Base-by-base conservation (phyloP, 2,329 filamentous ascomycete species). In the Hypoxylon sp. region DNA sequence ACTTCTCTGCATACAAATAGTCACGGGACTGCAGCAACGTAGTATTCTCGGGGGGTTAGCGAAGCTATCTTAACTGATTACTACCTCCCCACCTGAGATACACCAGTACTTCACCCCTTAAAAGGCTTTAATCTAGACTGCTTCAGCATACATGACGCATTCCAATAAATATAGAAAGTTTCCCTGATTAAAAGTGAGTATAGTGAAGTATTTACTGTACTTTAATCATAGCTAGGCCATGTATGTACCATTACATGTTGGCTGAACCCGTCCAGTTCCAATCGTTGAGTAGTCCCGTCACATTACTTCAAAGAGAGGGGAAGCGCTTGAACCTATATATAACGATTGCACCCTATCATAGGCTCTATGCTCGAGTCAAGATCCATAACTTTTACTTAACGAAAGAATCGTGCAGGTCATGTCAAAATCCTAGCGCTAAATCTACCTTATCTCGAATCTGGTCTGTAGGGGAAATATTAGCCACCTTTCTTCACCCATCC, bases 361-460 rank as follows among this genome's bases (percentile, higher is more conserved):
- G 24, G 44, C 44, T 36, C 44, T 44, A 28, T 33, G 18, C 5
- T 33, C n/a, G 4, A 45, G 8, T n/a, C 14, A 28, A 52, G 38
- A 50, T 36, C 26, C 50, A 24, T 16, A 36, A 18, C 45, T 50
- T 45, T 53, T 56, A 18, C 46, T 5, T 20, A 44, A 54, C n/a
- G 42, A 36, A 33, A 45, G 30, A 56, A 59, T 53, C 44, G 46
- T 51, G 11, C 46, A 28, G 36, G 22, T 18, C 38, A n/a, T 44
- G 20, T 67, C 50, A 69, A 38, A 75, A 72, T 22, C 64, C 66
- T 7, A 73, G 66, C 8, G 71, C 65, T 36, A 74, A 62, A 52
- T 71, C 70, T 55, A 76, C 68, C 57, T 76, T 76, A 48, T 75
- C 73, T 26, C 73, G 73, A 60, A 76, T 73, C 66, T 76, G 73